phyloP scores from a whole-genome alignment of 1,284 basidiomycete genomes.

The Trichosporon inkin region DNA sequence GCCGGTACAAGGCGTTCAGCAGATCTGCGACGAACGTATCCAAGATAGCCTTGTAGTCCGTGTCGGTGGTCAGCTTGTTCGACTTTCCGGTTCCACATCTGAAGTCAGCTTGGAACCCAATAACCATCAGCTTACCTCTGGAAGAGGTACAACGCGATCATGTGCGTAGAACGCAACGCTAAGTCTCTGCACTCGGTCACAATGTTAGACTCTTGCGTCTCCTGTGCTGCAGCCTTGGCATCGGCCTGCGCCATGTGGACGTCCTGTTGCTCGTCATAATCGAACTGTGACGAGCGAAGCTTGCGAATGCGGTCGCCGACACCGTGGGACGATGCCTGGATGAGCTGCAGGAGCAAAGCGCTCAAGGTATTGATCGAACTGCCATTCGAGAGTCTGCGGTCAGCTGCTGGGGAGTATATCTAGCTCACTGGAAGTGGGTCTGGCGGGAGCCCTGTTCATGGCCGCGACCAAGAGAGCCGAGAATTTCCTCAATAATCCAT shows the following conservation, averaged over 20 bases:
- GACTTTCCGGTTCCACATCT: conserved; percentile 57
- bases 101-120: neutral
- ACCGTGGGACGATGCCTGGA: conserved; percentile 85
- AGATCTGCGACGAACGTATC: conserved; percentile 85
- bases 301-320: conserved; percentile 51
- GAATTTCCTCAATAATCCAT: conserved; percentile 95
- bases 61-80: conserved; percentile 81
- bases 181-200: conserved; percentile 55
- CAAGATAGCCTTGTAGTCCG: conserved; percentile 84
- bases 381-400: conserved; percentile 50
- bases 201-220: conserved; percentile 8
- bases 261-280: conserved; percentile 50
- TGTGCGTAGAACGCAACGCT: conserved; percentile 74
- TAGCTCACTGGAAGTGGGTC: conserved; percentile 70
- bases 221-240: conserved; percentile 5
- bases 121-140: conserved; percentile 62
- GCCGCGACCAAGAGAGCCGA: conserved; percentile 80
- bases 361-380: conserved; percentile 84
- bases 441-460: conserved; percentile 83
- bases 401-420: neutral
- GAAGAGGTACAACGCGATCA: conserved; percentile 77
- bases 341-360: conserved; percentile 86
- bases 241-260: conserved; percentile 7
- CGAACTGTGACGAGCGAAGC: conserved; percentile 57
- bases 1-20: conserved; percentile 82